Evolutionary conservation across 169 alveolate species (phyloP).

Genomic region (Condylostoma magnum): DNA sequence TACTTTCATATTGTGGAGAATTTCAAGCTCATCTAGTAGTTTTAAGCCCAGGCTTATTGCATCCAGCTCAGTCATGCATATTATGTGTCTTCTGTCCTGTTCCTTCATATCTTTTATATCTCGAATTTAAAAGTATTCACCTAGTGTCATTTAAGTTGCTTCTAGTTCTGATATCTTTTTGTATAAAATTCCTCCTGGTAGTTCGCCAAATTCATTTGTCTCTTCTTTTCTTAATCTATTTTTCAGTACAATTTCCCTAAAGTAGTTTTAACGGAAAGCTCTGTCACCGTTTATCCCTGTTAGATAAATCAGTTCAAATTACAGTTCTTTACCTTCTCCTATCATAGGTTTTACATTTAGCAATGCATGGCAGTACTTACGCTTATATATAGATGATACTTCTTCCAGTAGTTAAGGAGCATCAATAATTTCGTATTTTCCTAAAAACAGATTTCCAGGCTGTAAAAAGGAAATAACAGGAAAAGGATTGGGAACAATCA

Average conservation of each 20-base stretch:
- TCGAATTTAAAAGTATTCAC: not conserved
- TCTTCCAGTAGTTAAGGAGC: conserved; percentile 13
- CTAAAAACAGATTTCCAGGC: conserved; percentile 29
- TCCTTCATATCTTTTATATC: not conserved
- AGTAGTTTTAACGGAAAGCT: conserved; percentile 13
- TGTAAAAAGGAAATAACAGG: conserved; percentile 22
- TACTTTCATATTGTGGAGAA: conserved; percentile 9
- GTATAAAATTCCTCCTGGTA: conserved; percentile 31
- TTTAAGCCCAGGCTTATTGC: conserved; percentile 5
- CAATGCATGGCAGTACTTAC: conserved; percentile 22
- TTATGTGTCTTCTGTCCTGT: not conserved
- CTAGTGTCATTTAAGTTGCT: conserved; percentile 21
- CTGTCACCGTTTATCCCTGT: conserved; percentile 21
- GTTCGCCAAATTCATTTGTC: conserved; percentile 12
- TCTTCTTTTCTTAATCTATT: not conserved
- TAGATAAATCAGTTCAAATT: conserved; percentile 23
- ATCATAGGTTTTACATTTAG: conserved; percentile 23
- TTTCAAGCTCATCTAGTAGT: not conserved
- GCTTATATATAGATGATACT: not conserved
- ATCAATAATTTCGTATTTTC: conserved; percentile 18
- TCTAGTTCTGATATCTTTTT: conserved; percentile 10
- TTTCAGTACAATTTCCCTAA: conserved; percentile 26
- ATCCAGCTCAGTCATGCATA: conserved; percentile 10
- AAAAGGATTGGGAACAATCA: conserved; percentile 9
- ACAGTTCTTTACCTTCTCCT: conserved; percentile 2